Conservation (phyloP, 2,329 filamentous ascomycete genomes). For the Cryphonectria japonica region DNA sequence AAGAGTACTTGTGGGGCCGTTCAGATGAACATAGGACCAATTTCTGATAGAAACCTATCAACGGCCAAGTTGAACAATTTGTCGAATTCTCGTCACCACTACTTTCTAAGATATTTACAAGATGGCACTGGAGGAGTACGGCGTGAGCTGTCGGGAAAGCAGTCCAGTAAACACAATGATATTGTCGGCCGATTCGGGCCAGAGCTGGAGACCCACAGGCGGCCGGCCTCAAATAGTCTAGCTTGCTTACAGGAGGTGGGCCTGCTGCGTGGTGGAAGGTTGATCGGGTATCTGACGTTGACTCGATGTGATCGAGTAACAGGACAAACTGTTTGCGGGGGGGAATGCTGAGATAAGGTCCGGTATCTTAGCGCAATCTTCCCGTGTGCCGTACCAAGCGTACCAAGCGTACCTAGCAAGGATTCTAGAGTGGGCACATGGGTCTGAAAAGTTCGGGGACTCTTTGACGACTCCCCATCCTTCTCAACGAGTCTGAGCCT, state of each 20-base stretch:
- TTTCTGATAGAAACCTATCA: background rate
- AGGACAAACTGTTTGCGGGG: conserved; percentile 35
- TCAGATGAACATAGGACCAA: background rate
- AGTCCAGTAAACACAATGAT: background rate
- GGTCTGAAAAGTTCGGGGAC: background rate
- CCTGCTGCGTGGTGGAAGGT: background rate
- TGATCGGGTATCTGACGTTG: conserved; percentile 32
- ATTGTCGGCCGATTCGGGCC: background rate
- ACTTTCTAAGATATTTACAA: background rate
- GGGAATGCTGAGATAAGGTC: conserved; percentile 27
- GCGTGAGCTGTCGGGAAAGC: background rate
- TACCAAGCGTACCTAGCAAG: background rate
- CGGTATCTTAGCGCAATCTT: conserved; percentile 19
- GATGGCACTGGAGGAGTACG: background rate
- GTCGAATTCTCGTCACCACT: background rate
- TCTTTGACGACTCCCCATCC: background rate
- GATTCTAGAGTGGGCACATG: background rate
- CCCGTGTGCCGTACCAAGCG: background rate
- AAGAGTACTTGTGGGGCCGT: background rate
- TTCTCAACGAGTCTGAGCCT: background rate
- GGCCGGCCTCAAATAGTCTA: background rate
- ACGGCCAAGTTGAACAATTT: background rate
- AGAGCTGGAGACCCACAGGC: background rate
- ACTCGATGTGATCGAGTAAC: conserved; percentile 51
- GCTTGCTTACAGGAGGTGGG: background rate